A percentile compares a stretch with the other conserved stretches of the same genome.
phyloP scores from a whole-genome alignment of 1,139 yeast genomes.

The Saccharomyces pastorianus region DNA sequence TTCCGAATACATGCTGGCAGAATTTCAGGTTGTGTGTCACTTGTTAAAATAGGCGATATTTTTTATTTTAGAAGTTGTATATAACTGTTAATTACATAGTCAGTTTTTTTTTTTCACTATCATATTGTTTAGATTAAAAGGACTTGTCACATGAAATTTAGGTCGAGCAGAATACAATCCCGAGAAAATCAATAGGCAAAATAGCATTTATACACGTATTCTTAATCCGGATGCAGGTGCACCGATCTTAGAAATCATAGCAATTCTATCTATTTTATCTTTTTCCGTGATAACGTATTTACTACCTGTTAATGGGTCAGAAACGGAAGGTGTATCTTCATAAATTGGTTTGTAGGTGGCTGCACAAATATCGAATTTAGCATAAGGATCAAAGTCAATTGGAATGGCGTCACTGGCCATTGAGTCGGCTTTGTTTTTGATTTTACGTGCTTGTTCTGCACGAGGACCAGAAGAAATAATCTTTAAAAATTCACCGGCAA shows the following conservation, averaged over 20 bases:
- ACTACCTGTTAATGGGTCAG: conserved; percentile 90
- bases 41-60: not conserved
- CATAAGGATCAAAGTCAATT: conserved; percentile 85
- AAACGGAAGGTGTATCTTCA: conserved; percentile 56
- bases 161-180: not conserved
- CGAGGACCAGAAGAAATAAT: conserved; percentile 64
- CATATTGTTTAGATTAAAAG: not conserved
- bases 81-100: not conserved
- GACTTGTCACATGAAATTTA: not conserved
- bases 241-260: conserved; percentile 73
- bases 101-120: not conserved
- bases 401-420: conserved; percentile 80
- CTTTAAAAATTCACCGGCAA: conserved; percentile 75
- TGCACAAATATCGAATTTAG: conserved; percentile 86
- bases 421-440: conserved; percentile 71
- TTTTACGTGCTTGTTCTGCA: conserved; percentile 81
- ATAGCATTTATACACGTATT: conserved; percentile 13
- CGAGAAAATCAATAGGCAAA: not conserved
- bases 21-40: not conserved
- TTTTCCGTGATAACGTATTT: conserved; percentile 68
- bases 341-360: conserved; percentile 84
- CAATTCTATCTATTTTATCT: conserved; percentile 72
- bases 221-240: conserved; percentile 95
- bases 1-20: not conserved
- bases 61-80: not conserved